Evolutionary conservation across 1,284 basidiomycete species (phyloP).

Genomic region (Phellopilus nigrolimitatus): DNA sequence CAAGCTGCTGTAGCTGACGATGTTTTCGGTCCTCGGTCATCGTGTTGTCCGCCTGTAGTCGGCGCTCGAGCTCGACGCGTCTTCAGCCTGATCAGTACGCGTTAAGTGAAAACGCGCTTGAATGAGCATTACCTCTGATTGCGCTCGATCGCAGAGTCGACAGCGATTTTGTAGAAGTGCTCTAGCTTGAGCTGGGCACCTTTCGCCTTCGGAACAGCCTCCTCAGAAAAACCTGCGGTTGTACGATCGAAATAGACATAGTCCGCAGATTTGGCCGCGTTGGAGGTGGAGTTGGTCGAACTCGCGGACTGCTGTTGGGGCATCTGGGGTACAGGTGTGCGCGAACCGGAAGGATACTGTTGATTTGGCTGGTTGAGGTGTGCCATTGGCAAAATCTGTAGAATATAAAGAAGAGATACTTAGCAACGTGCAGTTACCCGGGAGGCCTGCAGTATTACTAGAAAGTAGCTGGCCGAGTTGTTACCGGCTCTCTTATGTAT

Average conservation of each 20-base stretch:
- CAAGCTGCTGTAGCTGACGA: slow-evolving; percentile 86
- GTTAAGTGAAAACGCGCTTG: slow-evolving; percentile 13
- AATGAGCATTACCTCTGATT: slow-evolving; percentile 46
- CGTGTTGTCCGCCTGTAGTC: slow-evolving; percentile 69
- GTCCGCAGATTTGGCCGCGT: slow-evolving; percentile 43
- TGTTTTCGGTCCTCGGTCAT: slow-evolving; percentile 83
- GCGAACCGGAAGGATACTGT: slow-evolving; percentile 14
- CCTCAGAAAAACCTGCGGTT: slow-evolving; percentile 79
- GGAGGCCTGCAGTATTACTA: too few species aligned
- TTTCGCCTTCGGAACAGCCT: slow-evolving; percentile 88
- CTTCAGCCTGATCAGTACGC: slow-evolving; percentile 37
- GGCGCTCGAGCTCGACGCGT: slow-evolving; percentile 90
- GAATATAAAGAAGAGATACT: not conserved
- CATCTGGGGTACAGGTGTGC: slow-evolving; percentile 13
- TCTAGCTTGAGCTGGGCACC: slow-evolving; percentile 97
- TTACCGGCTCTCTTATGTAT: not conserved
- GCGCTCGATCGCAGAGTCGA: slow-evolving; percentile 81
- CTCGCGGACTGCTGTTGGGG: slow-evolving; percentile 26
- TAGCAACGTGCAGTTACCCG: not conserved
- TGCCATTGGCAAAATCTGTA: slow-evolving; percentile 9
- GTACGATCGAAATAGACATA: slow-evolving; percentile 97
- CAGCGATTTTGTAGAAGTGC: slow-evolving; percentile 95
- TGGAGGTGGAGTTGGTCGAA: slow-evolving; percentile 21
- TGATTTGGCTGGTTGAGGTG: slow-evolving; percentile 19
- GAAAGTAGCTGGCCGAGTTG: too few species aligned